Percentiles rank a stretch among this genome's conserved stretches.
These are phyloP conservation scores for Phaeosphaeriaceae sp. DNA, from an alignment of 2,329 filamentous ascomycete genomes.

Conservation along the genomic window DNA sequence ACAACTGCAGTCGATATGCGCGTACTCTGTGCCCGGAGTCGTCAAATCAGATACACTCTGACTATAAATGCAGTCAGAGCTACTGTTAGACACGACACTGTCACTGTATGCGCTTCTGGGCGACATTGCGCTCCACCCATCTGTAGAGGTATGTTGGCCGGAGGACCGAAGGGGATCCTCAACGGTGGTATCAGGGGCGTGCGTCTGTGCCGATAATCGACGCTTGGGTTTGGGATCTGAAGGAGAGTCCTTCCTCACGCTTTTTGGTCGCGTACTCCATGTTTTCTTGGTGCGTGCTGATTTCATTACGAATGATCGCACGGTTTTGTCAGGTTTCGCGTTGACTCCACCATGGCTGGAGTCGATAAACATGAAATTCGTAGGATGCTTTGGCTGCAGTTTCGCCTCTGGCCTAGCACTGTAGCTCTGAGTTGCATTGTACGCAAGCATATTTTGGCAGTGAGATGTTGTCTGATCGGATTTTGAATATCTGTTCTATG, in stretches of 20 bases:
- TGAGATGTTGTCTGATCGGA: constrained; percentile 5
- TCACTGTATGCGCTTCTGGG: background rate
- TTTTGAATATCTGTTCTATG: constrained; percentile 1
- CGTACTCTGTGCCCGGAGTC: background rate
- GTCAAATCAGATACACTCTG: background rate
- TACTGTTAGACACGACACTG: background rate
- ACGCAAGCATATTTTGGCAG: constrained; percentile 20
- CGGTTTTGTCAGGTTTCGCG: constrained; percentile 40
- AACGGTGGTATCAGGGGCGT: constrained; percentile 3
- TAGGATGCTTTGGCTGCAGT: constrained; percentile 23
- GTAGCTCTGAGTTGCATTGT: constrained; percentile 3
- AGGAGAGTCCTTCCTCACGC: constrained; percentile 16
- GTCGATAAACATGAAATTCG: constrained; percentile 47
- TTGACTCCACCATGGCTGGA: constrained; percentile 37
- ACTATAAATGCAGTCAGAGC: background rate
- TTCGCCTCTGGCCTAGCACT: constrained; percentile 6
- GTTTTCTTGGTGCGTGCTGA: constrained; percentile 38
- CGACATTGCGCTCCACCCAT: background rate
- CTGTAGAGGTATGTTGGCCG: background rate
- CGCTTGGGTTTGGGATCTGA: constrained; percentile 4
- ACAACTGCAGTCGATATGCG: background rate
- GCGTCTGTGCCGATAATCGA: constrained; percentile 7
- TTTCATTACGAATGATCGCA: constrained; percentile 49
- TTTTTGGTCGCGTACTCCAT: constrained; percentile 43
- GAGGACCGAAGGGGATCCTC: background rate